Evolutionary conservation across 139 green algal species (phyloP), one percentile per base, ranked within the genome.

Genomic region (Raphidocelis subcapitata): DNA sequence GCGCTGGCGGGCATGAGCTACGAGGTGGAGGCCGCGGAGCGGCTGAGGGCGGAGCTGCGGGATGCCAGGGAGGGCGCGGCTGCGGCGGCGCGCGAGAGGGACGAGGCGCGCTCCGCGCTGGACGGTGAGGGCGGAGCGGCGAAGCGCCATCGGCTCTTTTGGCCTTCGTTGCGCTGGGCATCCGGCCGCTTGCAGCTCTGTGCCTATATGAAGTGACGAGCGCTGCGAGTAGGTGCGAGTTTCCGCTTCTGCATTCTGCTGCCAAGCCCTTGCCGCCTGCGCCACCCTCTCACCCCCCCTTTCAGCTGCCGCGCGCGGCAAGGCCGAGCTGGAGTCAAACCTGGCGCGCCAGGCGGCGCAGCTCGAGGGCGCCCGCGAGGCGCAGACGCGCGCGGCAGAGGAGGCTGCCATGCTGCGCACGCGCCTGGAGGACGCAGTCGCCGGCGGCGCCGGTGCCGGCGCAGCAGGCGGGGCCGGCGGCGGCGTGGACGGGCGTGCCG

Each of bases 1-100:
- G 72, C 72, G 52, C 54, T 78, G 54, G 72, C 62, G 2, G 72
- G 72, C 35, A 33, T 78, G 26, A 59, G 35, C 32, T 78, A 72
- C n/a, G 72, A 78, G 72, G 70, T 77, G 44, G 69, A 68, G 37
- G 69, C 69, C 21, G 69, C 69, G 46, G 69, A 75, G 57, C 55
- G 56, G 32, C 55, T 37, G 8, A 57, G 69, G 14, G 69, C 56
- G 64, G 69, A 75, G 56, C 36, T 75, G 37, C 36, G 56, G 31
- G 26, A 31, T 3, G 21, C 55, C 35, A 75, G 49, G 37, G 56
- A 75, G 8, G 55, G 56, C 55, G 55, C 57, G 57, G 28, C 55
- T 24, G 69, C 69, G 44, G 69, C 57, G 46, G 26, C 36, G 41
- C 55, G 55, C 15, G n/a, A 49, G 3, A n/a, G 44, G 44, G 57